These are phyloP conservation scores for Gymnopus androsaceus DNA, from an alignment of 1,284 basidiomycete species.

Conservation along the genomic window DNA sequence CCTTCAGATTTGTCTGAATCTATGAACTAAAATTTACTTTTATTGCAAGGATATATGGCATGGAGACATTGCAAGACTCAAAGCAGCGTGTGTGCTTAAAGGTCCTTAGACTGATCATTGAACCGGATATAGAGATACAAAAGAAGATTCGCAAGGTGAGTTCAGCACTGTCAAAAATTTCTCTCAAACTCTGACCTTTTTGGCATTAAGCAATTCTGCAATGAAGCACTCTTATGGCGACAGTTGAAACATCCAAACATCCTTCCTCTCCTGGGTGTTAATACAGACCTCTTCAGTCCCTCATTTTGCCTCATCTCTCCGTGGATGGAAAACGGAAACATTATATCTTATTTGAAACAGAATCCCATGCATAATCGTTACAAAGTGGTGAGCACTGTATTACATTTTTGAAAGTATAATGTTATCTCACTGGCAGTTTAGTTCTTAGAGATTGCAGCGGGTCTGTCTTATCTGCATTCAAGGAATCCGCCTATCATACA, in stretches of 20 bases:
- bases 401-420: background rate
- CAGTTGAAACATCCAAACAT: slow-evolving; percentile 16
- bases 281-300: slow-evolving; percentile 5
- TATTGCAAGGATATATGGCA: slow-evolving; percentile 2
- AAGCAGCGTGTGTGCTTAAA: slow-evolving; percentile 6
- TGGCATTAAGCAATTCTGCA: slow-evolving; percentile 5
- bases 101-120: slow-evolving; percentile 6
- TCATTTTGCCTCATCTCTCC: slow-evolving; percentile 14
- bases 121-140: background rate
- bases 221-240: slow-evolving; percentile 15
- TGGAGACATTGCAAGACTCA: background rate
- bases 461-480: slow-evolving; percentile 13
- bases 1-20: too few species aligned
- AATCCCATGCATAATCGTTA: slow-evolving; percentile 5
- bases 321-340: slow-evolving; percentile 14
- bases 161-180: too few species aligned
- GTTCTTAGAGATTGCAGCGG: slow-evolving; percentile 6
- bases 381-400: background rate
- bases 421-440: background rate
- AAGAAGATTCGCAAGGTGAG: background rate
- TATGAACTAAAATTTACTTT: too few species aligned
- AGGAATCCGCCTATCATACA: slow-evolving; percentile 14
- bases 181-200: too few species aligned
- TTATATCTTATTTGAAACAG: slow-evolving; percentile 6
- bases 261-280: slow-evolving; percentile 14